Percentiles rank a stretch among this genome's conserved stretches.
Evolutionary conservation across 257 asterid genomes (phyloP).

Genomic region (Salvia splendens): DNA sequence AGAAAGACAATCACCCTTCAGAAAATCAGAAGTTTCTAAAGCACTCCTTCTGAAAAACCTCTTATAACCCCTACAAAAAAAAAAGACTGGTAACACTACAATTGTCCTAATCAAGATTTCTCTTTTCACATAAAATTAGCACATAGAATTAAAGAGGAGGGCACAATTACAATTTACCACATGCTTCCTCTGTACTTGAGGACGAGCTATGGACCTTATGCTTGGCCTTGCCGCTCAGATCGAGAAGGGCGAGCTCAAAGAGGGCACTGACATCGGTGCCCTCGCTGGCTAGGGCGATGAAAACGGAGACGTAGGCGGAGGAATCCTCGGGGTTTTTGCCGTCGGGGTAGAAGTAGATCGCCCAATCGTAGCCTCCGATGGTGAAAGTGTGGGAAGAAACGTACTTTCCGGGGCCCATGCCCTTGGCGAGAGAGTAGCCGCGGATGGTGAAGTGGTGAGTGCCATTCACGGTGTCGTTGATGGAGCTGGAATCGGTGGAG

Average conservation of each 20-base stretch:
- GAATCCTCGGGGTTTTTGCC: constrained; percentile 82
- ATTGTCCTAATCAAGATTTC: neutral
- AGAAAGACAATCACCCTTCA: constrained; percentile 82
- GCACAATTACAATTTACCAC: constrained; percentile 84
- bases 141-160: too few relatives aligned
- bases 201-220: constrained; percentile 86
- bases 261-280: constrained; percentile 87
- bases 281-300: constrained; percentile 82
- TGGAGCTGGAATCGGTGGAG: constrained; percentile 58
- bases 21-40: constrained; percentile 81
- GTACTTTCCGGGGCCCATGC: constrained; percentile 85
- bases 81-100: constrained; percentile 25
- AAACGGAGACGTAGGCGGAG: constrained; percentile 69
- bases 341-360: constrained; percentile 81
- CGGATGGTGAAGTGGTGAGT: constrained; percentile 77
- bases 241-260: constrained; percentile 76
- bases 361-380: constrained; percentile 88
- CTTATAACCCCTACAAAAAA: constrained; percentile 83
- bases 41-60: constrained; percentile 78
- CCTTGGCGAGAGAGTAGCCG: constrained; percentile 88
- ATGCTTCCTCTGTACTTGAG: constrained; percentile 88
- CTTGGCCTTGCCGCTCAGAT: constrained; percentile 85
- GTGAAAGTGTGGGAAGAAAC: constrained; percentile 69
- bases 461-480: constrained; percentile 85
- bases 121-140: neutral